These are phyloP conservation scores for Rhizopogon vulgaris DNA, from an alignment of 768 basidiomycete genomes.

Conservation along the genomic window DNA sequence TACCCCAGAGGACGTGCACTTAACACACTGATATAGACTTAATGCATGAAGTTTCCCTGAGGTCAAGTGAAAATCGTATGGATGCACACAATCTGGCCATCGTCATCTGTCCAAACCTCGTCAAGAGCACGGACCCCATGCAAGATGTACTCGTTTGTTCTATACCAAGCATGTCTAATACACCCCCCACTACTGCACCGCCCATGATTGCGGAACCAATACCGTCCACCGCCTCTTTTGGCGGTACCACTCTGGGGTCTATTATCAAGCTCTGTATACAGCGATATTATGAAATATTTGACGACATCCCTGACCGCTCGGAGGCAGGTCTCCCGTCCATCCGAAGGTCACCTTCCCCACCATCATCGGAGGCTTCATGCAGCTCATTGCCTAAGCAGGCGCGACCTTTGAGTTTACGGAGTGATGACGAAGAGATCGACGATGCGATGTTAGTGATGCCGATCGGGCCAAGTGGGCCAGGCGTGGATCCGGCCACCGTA, in stretches of 20 bases:
- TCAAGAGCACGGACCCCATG: constrained; percentile 60
- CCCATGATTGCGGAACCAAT: constrained; percentile 5
- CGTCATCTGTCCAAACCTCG: constrained; percentile 75
- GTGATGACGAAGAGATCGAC: constrained; percentile 68
- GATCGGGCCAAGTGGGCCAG: constrained; percentile 39
- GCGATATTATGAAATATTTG: constrained; percentile 81
- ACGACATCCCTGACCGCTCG: constrained; percentile 67
- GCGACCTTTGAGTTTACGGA: constrained; percentile 21
- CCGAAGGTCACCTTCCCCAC: constrained; percentile 21
- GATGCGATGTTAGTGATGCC: constrained; percentile 74
- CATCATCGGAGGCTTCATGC: constrained; percentile 15
- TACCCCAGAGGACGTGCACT: not conserved
- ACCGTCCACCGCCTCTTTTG: constrained; percentile 25
- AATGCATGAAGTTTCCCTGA: constrained; percentile 71
- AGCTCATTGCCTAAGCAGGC: constrained; percentile 16
- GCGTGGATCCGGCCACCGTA: constrained; percentile 12
- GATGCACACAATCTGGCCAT: constrained; percentile 78
- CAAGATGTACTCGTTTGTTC: constrained; percentile 72
- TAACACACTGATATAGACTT: constrained; percentile 43
- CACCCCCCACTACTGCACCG: constrained; percentile 11
- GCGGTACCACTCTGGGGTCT: constrained; percentile 59
- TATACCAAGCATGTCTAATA: constrained; percentile 38
- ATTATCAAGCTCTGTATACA: constrained; percentile 75
- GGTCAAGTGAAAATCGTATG: constrained; percentile 67
- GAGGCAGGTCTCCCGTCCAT: constrained; percentile 42